phyloP scores from a whole-genome alignment of 2,329 filamentous ascomycete species.

The Nothophaeocryptopus gaeumannii region DNA sequence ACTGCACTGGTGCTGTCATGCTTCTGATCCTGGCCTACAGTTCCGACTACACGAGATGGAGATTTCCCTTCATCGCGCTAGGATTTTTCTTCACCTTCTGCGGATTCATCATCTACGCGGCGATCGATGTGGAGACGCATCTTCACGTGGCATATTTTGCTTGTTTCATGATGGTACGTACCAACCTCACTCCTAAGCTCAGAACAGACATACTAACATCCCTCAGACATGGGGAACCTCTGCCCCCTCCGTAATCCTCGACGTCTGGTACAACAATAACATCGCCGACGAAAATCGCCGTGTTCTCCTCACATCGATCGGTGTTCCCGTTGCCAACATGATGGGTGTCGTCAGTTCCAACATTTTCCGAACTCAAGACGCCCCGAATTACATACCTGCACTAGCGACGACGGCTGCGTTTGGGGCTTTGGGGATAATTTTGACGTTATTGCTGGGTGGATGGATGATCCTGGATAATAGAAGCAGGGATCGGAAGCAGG shows the following conservation, averaged over 20 bases:
- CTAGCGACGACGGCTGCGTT: conserved; percentile 63
- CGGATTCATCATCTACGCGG: conserved; percentile 75
- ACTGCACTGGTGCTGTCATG: conserved; percentile 70
- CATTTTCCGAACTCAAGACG: conserved; percentile 62
- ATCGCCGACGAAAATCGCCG: conserved; percentile 72
- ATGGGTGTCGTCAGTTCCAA: conserved; percentile 71
- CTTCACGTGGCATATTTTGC: conserved; percentile 71
- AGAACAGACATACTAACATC: conserved; percentile 1
- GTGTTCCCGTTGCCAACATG: conserved; percentile 71
- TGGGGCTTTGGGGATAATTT: conserved; percentile 57
- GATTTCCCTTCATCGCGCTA: conserved; percentile 71
- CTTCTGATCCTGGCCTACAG: conserved; percentile 69
- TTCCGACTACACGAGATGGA: conserved; percentile 63
- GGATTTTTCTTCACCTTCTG: conserved; percentile 72
- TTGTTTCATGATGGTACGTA: conserved; percentile 66
- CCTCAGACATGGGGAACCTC: conserved; percentile 64
- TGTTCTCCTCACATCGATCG: conserved; percentile 66
- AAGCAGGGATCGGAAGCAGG: conserved; percentile 55
- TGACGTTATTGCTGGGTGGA: conserved; percentile 56
- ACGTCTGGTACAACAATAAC: conserved; percentile 79
- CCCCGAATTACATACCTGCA: conserved; percentile 65
- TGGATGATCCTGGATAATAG: conserved; percentile 67
- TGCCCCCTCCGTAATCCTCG: conserved; percentile 67
- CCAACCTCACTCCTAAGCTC: no score
- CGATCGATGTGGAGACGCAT: conserved; percentile 60